Evolutionary conservation across 176 grass and related monocot genomes (phyloP), one percentile per base, ranked within the genome.

Genomic region (Phragmites australis): DNA sequence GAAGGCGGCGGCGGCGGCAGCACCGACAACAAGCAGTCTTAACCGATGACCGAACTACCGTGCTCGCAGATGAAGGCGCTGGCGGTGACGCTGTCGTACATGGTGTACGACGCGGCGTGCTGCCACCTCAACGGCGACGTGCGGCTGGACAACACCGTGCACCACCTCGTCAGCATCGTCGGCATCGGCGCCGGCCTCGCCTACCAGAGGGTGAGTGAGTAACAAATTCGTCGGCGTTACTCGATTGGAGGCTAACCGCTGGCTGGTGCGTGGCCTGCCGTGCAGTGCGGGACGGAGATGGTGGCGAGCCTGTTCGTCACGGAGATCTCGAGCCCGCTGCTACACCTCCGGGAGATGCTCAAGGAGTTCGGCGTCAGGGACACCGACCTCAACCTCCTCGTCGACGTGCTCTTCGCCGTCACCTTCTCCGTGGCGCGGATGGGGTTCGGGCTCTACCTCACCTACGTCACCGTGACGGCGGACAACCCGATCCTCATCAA

Each of bases 401-500:
- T 93, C 65, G 96, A 98, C 31, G 96, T 98, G 76, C 80, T 98
- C 72, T 98, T 98, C 70, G 92, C 92, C 65, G 37, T 34, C 15
- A 91, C 61, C 42, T 98, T 98, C 86, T 98, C 95, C 73, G 76
- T 76, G 23, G 95, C 90, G 8, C 86, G 95, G 75, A 98, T 98
- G 92, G 95, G 77, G 17, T 32, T 70, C 6, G 95, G 92, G 5
- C 95, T 92, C 2, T 98, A 94, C 84, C 74, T 98, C 26, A 70
- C 81, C 21, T 94, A 90, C 57, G 88, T 93, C 29, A 94, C 92
- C 15, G 6, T 98, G 18, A 67, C 71, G 8, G 78, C 92, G 9
- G 84, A 93, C 39, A 86, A 98, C 50, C 95, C 92, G 14, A 63
- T 93, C 8, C 75, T 93, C 51, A 91, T 97, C 68, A 97, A 97